phyloP scores from a whole-genome alignment of 2,329 filamentous ascomycete genomes.

The Zasmidium citrigriseum region DNA sequence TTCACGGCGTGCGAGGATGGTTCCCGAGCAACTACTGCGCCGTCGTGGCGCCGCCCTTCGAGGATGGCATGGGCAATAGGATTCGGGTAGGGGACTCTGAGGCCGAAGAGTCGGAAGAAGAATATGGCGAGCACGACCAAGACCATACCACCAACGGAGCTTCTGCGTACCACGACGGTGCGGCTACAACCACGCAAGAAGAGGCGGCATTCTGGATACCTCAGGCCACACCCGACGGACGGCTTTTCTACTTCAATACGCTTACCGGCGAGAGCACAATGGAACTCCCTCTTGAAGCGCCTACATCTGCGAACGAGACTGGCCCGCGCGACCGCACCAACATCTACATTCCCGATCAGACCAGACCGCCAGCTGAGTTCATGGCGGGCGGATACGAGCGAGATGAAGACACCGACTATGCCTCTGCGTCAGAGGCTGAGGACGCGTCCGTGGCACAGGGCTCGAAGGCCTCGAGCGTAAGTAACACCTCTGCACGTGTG shows the following conservation, averaged over 20 bases:
- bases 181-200: slow-evolving; percentile 67
- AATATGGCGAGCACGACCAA: slow-evolving; percentile 58
- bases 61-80: slow-evolving; percentile 66
- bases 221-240: slow-evolving; percentile 89
- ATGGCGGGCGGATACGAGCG: slow-evolving; percentile 80
- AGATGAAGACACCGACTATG: slow-evolving; percentile 89
- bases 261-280: slow-evolving; percentile 93
- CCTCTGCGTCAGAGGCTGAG: slow-evolving; percentile 80
- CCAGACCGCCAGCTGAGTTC: slow-evolving; percentile 84
- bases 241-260: slow-evolving; percentile 97
- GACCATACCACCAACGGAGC: slow-evolving; percentile 45
- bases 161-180: slow-evolving; percentile 60
- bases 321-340: slow-evolving; percentile 88
- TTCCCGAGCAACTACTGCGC: slow-evolving; percentile 99
- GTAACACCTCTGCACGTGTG: slow-evolving; percentile 35
- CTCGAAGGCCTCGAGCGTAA: slow-evolving; percentile 69
- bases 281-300: slow-evolving; percentile 91
- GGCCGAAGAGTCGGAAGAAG: slow-evolving; percentile 64
- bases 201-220: slow-evolving; percentile 98
- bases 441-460: slow-evolving; percentile 71
- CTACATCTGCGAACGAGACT: slow-evolving; percentile 74
- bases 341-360: slow-evolving; percentile 84
- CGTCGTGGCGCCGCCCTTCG: slow-evolving; percentile 74
- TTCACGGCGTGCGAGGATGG: slow-evolving; percentile 95
- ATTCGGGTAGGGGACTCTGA: slow-evolving; percentile 47